phyloP scores from a whole-genome alignment of 495 filamentous ascomycete genomes.

The Terfezia claveryi region DNA sequence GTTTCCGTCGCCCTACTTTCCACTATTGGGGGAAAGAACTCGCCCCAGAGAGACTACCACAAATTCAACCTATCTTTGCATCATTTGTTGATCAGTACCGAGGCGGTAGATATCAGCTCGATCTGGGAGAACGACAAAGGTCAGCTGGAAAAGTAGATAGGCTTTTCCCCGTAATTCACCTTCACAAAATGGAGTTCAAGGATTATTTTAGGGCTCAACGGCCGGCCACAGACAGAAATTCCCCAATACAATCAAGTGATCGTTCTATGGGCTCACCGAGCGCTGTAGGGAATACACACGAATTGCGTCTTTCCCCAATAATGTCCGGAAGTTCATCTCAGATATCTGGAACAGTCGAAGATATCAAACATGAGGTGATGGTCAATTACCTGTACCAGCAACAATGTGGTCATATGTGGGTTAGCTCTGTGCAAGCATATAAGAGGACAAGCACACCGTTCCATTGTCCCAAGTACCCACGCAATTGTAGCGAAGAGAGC shows the following conservation, averaged over 20 bases:
- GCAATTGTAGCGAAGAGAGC: background rate
- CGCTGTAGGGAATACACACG: no score
- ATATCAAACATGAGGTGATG: slow-evolving; percentile 70
- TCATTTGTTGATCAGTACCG: no score
- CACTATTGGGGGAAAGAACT: no score
- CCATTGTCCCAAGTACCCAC: background rate
- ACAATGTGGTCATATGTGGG: slow-evolving; percentile 48
- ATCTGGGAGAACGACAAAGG: no score
- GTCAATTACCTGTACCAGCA: slow-evolving; percentile 64
- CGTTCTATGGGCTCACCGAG: no score
- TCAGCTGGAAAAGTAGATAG: no score
- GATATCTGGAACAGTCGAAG: slow-evolving; percentile 26
- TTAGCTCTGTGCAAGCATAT: slow-evolving; percentile 30
- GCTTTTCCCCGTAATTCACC: background rate
- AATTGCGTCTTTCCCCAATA: no score
- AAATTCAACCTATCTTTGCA: no score
- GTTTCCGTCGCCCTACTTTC: no score
- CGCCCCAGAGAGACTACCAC: no score
- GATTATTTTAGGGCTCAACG: slow-evolving; percentile 34
- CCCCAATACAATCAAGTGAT: no score
- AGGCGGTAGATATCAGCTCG: no score
- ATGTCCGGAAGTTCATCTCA: background rate
- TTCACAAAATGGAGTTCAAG: slow-evolving; percentile 33
- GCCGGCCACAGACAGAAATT: background rate
- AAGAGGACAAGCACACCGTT: background rate